These are phyloP conservation scores for Pseudomonodictys pantanalensis DNA, from an alignment of 495 filamentous ascomycete genomes.

Conservation along the genomic window DNA sequence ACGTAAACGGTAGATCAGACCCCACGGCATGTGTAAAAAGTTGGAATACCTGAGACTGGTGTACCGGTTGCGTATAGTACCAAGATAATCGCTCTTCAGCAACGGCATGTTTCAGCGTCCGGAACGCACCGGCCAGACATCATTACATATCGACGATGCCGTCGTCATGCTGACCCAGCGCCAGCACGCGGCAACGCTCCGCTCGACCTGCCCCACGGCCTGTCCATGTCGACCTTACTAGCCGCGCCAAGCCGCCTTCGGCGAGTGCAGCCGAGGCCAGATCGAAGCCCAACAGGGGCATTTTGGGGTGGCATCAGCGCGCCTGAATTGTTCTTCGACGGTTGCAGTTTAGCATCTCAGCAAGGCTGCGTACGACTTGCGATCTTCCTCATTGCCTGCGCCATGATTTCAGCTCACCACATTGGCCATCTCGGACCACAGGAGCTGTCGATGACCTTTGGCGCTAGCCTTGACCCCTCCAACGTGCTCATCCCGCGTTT, in stretches of 20 bases:
- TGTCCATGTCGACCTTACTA: not conserved
- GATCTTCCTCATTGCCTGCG: not conserved
- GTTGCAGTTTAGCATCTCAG: not conserved
- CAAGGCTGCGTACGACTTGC: not conserved
- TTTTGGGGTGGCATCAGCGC: slow-evolving; percentile 6
- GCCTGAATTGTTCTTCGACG: not conserved
- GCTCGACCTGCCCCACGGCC: no score
- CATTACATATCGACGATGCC: no score
- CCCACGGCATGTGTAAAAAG: not conserved
- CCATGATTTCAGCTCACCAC: not conserved
- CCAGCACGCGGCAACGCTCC: not conserved
- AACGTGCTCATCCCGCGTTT: not conserved
- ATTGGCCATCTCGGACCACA: not conserved
- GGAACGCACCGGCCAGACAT: no score
- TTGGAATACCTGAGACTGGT: not conserved
- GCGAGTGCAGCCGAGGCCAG: slow-evolving; percentile 6
- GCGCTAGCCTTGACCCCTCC: not conserved
- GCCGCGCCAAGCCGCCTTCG: not conserved
- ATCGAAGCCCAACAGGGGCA: not conserved
- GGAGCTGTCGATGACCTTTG: not conserved
- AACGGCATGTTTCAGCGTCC: not conserved
- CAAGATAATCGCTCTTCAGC: not conserved
- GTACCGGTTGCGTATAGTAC: no score
- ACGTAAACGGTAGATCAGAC: not conserved
- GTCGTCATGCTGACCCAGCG: no score